Base-by-base conservation (phyloP, 352 stramenopile species). In the Pythium pyrilobum region DNA sequence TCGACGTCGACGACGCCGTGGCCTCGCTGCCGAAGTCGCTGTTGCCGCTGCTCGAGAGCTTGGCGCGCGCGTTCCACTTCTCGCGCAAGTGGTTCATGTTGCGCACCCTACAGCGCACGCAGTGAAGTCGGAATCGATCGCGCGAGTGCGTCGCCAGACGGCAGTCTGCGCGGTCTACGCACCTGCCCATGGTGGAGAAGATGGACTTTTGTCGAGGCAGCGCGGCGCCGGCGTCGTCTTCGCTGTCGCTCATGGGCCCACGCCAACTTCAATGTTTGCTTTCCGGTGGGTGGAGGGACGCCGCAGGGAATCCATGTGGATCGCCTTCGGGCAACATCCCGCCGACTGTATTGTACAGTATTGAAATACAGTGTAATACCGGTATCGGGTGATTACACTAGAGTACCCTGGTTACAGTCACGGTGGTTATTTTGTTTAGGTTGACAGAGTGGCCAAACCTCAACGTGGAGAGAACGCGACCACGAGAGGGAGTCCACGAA, bases 21-120 rank as follows among this genome's bases (percentile, higher is more conserved):
- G 44, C 28, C 8, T 64, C 59, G 37, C 39, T 51, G 18, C 42
- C 15, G 52, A 56, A 52, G 4, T 67, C 50, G 34, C 43, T 57
- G 23, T 20, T 28, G 43, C 43, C 34, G 41, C 48, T 67, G 48
- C 52, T 66, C 37, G 53, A 49, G 41, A 62, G 51, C 37, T 67
- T 63, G 31, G 43, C 28, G 33, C 49, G 52, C 13, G 38, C 50
- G 38, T 16, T 41, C 60, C 60, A 67, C 39, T 67, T 67, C 29
- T 67, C 60, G 11, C 60, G 60, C 27, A 67, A 28, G 12, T 67
- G 60, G 40, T 67, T 67, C 54, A 67, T 67, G 39, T 63, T 64
- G 42, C 49, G 56, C 33, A 64, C 56, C 11, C 56, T 64, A 34
- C n/a, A 34, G 50, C 16, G 42, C 21, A 25, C n/a, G 9, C 38